Base-by-base conservation (phyloP, 2,329 filamentous ascomycete genomes). In the Triangularia setosa region DNA sequence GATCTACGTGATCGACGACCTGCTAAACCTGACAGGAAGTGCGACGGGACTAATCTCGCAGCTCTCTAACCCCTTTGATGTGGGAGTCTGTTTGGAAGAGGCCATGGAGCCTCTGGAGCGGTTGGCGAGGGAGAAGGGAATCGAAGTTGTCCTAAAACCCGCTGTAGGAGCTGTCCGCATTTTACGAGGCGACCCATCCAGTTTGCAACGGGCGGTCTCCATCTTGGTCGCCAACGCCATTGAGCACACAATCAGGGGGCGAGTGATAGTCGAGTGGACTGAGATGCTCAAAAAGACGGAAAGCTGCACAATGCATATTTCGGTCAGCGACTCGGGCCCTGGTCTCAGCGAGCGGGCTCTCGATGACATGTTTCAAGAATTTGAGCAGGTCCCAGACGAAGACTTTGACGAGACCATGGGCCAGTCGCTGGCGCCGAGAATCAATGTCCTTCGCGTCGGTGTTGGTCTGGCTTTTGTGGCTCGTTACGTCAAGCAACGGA, bases 1-100 rank as follows among this genome's bases (percentile, higher is more conserved):
- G 24, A 94, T 97, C 4, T 96, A 96, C 73, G 92, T 96, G 11
- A 96, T 97, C 77, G 96, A 97, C 68, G 93, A 97, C 74, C 81
- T 97, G 0, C 81, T 97, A 0, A 93, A 96, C 72, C 79, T 97
- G 27, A 69, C 67, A 18, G 67, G 67, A 27, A 96, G 92, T 0
- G 94, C 95, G 72, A 90, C 90, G 0, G 93, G 96, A 73, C 90
- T 93, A 73, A 92, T 92, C 0, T 87, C 89, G 48, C 84, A 87
- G 1, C 78, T 96, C 2, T 83, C 93, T 63, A 92, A 96, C 70
- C 78, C 87, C 0, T 93, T 97, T 55, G 87, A 96, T 71, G 80
- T 96, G 2, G 77, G 79, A 11, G 78, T 79, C 0, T 94, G 91
- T 0, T 80, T 96, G 2, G 81, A 80, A 23, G 92, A 96, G 74